phyloP scores from a whole-genome alignment of 23 red algal genomes.

The Gracilaria gracilis region DNA sequence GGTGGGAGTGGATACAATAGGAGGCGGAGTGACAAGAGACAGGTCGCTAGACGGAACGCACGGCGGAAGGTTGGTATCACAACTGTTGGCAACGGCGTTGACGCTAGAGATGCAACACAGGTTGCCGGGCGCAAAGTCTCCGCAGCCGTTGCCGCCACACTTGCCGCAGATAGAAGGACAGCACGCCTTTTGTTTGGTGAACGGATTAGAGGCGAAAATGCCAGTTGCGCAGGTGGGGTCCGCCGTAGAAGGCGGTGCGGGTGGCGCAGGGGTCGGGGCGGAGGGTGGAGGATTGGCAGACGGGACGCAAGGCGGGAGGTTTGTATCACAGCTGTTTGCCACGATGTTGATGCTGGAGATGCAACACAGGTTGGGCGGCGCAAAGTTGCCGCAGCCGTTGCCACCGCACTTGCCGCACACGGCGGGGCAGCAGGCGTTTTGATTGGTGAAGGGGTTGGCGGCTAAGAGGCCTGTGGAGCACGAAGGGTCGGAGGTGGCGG shows the following conservation, averaged over 20 bases:
- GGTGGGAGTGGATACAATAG: not conserved
- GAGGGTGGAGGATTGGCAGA: not conserved
- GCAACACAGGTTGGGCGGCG: slow-evolving; percentile 43
- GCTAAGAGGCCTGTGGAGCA: slow-evolving; percentile 48
- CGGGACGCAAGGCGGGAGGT: slow-evolving; percentile 52
- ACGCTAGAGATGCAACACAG: slow-evolving; percentile 62
- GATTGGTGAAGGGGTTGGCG: slow-evolving; percentile 41
- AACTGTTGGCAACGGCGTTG: slow-evolving; percentile 4
- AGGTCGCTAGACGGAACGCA: slow-evolving; percentile 56
- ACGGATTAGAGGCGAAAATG: slow-evolving; percentile 40
- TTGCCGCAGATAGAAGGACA: slow-evolving; percentile 48
- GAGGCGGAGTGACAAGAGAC: slow-evolving; percentile 1
- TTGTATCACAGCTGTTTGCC: slow-evolving; percentile 33
- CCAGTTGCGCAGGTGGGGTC: slow-evolving; percentile 64
- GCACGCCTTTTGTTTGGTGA: slow-evolving; percentile 51
- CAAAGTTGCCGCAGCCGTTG: slow-evolving; percentile 31
- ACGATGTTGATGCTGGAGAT: slow-evolving; percentile 45
- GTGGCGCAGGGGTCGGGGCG: not conserved
- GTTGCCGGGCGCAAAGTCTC: slow-evolving; percentile 30
- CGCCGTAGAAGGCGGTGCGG: not conserved
- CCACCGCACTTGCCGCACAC: slow-evolving; percentile 65
- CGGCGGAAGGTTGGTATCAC: slow-evolving; percentile 49
- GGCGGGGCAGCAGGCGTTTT: slow-evolving; percentile 55
- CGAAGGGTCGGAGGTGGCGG: slow-evolving; percentile 22
- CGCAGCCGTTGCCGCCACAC: slow-evolving; percentile 49